Evolutionary conservation across 106 monocot genomes (phyloP), one percentile per base, ranked within the genome.

Genomic region (Narthecium ossifragum): DNA sequence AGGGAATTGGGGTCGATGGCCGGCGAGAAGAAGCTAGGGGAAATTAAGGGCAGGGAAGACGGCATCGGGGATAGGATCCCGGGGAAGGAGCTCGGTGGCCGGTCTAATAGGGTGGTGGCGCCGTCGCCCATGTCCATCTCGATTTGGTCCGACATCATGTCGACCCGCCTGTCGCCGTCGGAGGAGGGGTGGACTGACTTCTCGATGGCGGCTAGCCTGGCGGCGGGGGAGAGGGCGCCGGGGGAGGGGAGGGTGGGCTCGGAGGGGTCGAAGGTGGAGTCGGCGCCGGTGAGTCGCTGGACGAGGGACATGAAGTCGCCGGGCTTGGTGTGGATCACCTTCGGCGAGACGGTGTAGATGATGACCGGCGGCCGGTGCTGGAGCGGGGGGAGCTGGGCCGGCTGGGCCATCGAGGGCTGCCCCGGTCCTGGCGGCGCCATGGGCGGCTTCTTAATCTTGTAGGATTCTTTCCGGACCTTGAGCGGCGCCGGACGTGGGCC

Each of bases 331-430:
- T 86, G 85, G 68, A 85, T 76, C 31, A 83, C 61, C 52, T 86
- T 83, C n/a, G 91, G 91, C 8, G 85, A 91, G 41, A 84, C 85
- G 11, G 76, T 46, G 66, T 91, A 91, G 71, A 91, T 91, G 48
- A 83, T 79, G 56, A 91, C 79, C 1, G 89, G 89, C 1, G 12
- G 45, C 2, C 74, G 73, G 26, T 34, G 74, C 0, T 22, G 72
- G 48, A 8, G 61, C 29, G 22, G 56, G 7, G 26, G 56, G 7
- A 21, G 36, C 48, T n/a, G 64, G 8, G 51, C 34, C 55, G 26
- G 57, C 29, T 41, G 46, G 27, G 59, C 41, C 14, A 13, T 34
- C 18, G 51, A n/a, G n/a, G 57, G 26, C 13, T 17, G 38, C 25
- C 7, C n/a, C n/a, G n/a, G n/a, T n/a, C n/a, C 26, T 24, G 43